Base-by-base conservation (phyloP, 371 early-diverging fungal species). In the Mortierella sp. region DNA sequence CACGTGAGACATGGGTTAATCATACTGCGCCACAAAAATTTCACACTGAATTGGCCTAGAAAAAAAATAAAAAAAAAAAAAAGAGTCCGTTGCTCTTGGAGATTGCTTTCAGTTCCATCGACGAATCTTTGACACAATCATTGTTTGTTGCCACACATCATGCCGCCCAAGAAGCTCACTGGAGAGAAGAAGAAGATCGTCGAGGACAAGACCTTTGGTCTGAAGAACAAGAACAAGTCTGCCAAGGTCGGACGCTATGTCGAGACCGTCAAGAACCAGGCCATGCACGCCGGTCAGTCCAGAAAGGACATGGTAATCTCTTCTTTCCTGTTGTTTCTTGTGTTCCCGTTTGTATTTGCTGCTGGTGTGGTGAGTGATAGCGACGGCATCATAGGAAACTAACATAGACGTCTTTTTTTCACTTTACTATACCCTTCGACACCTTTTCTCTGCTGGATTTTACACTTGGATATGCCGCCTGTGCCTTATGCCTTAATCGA, bases 161-260 rank as follows among this genome's bases (percentile, higher is more conserved):
- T 96, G 96, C 96, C 96, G 52, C 95, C 95, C 64, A 95, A 95
- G 81, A 92, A 92, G 65, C 79, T 85, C 76, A 81, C 92, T 67
- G 94, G 90, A 81, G 93, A 90, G 61, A 95, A 95, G 87, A 89
- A 90, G 67, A 97, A 99, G 92, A 85, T 89, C 64, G 92, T 95
- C 68, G 99, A 98, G 76, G 99, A 99, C 88, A 97, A 98, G 90
- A 97, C 99, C 65, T 99, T 99, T 89, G 99, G 99, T 70, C 91
- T 99, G 77, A 99, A 99, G 86, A 98, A 99, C 89, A 99, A 96
- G 87, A 96, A 96, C 86, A 96, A 94, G 77, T 95, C 95, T 31
- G 90, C 90, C 71, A 97, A 97, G 87, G 96, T 97, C 48, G 88
- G 90, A 19, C 92, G 93, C 73, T 97, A 95, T 90, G 95, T 99